Evolutionary conservation across 129 eudicot species (phyloP).

Genomic region (Rutidosis leptorrhynchoides): DNA sequence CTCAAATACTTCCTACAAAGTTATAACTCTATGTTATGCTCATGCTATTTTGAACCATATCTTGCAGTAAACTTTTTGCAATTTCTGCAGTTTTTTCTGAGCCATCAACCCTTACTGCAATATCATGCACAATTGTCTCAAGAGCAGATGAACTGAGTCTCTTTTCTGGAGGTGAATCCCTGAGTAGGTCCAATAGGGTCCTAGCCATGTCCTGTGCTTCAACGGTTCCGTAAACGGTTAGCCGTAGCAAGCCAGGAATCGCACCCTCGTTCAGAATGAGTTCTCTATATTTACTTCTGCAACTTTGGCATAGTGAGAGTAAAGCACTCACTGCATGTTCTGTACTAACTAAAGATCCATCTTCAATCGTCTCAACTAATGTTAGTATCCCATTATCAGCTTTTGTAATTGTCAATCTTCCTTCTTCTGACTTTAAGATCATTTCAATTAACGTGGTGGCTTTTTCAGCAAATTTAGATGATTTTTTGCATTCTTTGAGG

Average conservation of each 20-base stretch:
- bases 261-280: slow-evolving; percentile 85
- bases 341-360: slow-evolving; percentile 67
- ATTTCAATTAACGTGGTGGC: slow-evolving; percentile 57
- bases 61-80: slow-evolving; percentile 57
- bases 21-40: slow-evolving; percentile 17
- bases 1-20: slow-evolving; percentile 21
- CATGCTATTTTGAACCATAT: slow-evolving; percentile 70
- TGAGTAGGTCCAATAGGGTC: slow-evolving; percentile 60
- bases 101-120: slow-evolving; percentile 53
- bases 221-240: slow-evolving; percentile 69
- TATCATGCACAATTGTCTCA: slow-evolving; percentile 62
- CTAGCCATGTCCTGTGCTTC: slow-evolving; percentile 64
- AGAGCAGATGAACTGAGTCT: slow-evolving; percentile 41
- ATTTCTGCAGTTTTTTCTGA: slow-evolving; percentile 59
- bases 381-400: slow-evolving; percentile 55
- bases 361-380: slow-evolving; percentile 74
- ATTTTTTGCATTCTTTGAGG: slow-evolving; percentile 77
- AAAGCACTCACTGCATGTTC: slow-evolving; percentile 77
- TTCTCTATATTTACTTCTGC: slow-evolving; percentile 54
- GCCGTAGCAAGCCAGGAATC: slow-evolving; percentile 69
- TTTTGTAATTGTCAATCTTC: slow-evolving; percentile 46
- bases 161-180: slow-evolving; percentile 51
- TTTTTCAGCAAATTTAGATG: slow-evolving; percentile 77
- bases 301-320: slow-evolving; percentile 55
- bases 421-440: slow-evolving; percentile 50